Evolutionary conservation across 2,329 filamentous ascomycete genomes (phyloP).

Genomic region (Phyllosticta capitalensis): DNA sequence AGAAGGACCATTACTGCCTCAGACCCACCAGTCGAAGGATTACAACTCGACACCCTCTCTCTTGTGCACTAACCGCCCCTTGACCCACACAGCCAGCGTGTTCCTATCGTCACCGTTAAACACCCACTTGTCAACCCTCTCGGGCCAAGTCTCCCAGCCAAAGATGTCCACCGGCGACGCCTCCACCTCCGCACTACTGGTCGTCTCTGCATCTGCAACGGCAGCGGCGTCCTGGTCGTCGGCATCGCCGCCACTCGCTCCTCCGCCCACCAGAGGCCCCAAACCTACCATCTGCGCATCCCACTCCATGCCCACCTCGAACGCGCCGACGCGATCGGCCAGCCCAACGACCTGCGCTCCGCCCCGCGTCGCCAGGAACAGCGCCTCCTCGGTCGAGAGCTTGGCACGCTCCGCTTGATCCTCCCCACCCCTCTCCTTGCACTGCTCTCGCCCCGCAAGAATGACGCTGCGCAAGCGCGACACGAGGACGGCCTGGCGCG

Average conservation of each 20-base stretch:
- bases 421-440: background rate
- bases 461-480: conserved; percentile 60
- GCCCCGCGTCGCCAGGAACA: conserved; percentile 81
- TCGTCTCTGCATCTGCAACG: conserved; percentile 15
- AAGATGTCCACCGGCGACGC: conserved; percentile 75
- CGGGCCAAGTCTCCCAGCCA: conserved; percentile 82
- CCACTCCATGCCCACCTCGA: conserved; percentile 80
- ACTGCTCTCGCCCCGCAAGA: conserved; percentile 11
- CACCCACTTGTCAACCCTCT: conserved; percentile 86
- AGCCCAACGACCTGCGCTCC: conserved; percentile 76
- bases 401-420: conserved; percentile 42
- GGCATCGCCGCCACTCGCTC: conserved; percentile 14
- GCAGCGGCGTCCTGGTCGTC: conserved; percentile 30
- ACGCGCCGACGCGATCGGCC: conserved; percentile 61
- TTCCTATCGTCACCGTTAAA: conserved; percentile 92
- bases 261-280: conserved; percentile 29
- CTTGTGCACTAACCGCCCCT: conserved; percentile 43
- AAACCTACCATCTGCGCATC: conserved; percentile 79
- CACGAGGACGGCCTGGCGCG: conserved; percentile 69
- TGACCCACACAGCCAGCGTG: conserved; percentile 80
- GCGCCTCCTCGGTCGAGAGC: conserved; percentile 72
- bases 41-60: background rate
- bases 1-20: too few relatives aligned
- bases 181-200: conserved; percentile 12
- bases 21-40: background rate